Conservation (phyloP, 495 filamentous ascomycete genomes). For the Baudoinia panamericana region DNA sequence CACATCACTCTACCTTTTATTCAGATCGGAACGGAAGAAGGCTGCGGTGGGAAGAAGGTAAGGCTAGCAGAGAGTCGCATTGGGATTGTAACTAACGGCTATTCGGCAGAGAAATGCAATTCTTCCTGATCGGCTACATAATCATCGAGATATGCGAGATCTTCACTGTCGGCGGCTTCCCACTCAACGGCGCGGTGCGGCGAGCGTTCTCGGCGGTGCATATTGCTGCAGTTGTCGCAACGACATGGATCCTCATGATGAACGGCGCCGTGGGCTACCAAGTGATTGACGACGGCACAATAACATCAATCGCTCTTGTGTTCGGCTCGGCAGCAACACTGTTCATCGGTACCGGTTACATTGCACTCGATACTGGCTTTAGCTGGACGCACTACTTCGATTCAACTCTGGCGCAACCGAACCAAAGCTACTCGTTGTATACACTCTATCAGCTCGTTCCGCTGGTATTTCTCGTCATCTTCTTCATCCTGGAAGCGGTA, state of each 20-base stretch:
- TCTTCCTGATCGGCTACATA: slow-evolving; percentile 79
- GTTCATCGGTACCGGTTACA: slow-evolving; percentile 88
- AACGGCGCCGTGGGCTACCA: slow-evolving; percentile 92
- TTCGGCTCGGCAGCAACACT: slow-evolving; percentile 51
- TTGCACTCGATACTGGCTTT: slow-evolving; percentile 86
- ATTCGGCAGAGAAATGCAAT: slow-evolving; percentile 91
- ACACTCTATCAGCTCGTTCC: slow-evolving; percentile 86
- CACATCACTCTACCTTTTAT: slow-evolving; percentile 50
- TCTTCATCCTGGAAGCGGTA: slow-evolving; percentile 67
- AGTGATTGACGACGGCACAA: slow-evolving; percentile 83
- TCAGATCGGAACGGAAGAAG: slow-evolving; percentile 78
- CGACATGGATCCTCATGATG: slow-evolving; percentile 79
- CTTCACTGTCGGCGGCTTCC: slow-evolving; percentile 84
- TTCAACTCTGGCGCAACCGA: slow-evolving; percentile 25
- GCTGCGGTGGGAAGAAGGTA: slow-evolving; percentile 92
- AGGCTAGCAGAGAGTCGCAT: slow-evolving; percentile 15
- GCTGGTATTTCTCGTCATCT: slow-evolving; percentile 72
- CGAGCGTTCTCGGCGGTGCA: slow-evolving; percentile 84
- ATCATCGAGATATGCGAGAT: slow-evolving; percentile 91
- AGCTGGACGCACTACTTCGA: slow-evolving; percentile 69
- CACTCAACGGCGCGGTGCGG: slow-evolving; percentile 52
- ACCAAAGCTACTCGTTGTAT: slow-evolving; percentile 75
- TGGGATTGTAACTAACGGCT: no score
- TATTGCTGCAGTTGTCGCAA: slow-evolving; percentile 75
- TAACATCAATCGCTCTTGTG: slow-evolving; percentile 65